phyloP scores from a whole-genome alignment of 768 basidiomycete genomes.

The Naganishia kalamii region DNA sequence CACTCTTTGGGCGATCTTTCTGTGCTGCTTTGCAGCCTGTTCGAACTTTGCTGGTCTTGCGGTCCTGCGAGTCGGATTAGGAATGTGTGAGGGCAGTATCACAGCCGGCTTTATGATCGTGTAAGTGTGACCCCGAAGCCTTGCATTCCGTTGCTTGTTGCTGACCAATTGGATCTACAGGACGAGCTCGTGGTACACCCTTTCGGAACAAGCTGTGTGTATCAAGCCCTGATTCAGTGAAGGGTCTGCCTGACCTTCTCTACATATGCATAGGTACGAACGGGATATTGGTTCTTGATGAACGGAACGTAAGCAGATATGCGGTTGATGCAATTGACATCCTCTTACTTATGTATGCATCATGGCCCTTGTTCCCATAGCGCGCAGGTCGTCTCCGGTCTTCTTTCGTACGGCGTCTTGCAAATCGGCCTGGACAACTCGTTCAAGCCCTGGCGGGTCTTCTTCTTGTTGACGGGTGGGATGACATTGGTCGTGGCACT shows the following conservation, averaged over 20 bases:
- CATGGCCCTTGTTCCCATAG: neutral
- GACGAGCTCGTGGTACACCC: slow-evolving; percentile 30
- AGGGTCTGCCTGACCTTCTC: slow-evolving; percentile 22
- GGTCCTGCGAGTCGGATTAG: slow-evolving; percentile 24
- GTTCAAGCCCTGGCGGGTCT: slow-evolving; percentile 33
- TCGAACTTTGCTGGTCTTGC: slow-evolving; percentile 32
- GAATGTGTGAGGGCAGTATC: slow-evolving; percentile 31
- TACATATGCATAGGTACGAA: neutral
- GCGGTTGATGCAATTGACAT: neutral
- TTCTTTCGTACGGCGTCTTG: slow-evolving; percentile 31
- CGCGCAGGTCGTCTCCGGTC: slow-evolving; percentile 33
- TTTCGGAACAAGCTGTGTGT: slow-evolving; percentile 31
- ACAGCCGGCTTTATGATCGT: slow-evolving; percentile 35
- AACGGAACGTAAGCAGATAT: slow-evolving; percentile 18
- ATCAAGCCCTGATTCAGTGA: too few relatives aligned
- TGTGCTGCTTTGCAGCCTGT: slow-evolving; percentile 35
- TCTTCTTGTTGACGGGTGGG: slow-evolving; percentile 30
- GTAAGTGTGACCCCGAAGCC: neutral
- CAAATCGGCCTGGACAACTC: slow-evolving; percentile 24
- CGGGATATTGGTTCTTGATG: slow-evolving; percentile 33
- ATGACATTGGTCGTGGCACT: slow-evolving; percentile 32
- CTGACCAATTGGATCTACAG: neutral
- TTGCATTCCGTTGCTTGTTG: too few relatives aligned
- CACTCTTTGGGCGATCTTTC: slow-evolving; percentile 28
- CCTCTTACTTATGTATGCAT: neutral